A percentile compares a stretch with the other conserved stretches of the same genome.
phyloP scores from a whole-genome alignment of 1,284 basidiomycete genomes.

The Ganoderma lingzhi region DNA sequence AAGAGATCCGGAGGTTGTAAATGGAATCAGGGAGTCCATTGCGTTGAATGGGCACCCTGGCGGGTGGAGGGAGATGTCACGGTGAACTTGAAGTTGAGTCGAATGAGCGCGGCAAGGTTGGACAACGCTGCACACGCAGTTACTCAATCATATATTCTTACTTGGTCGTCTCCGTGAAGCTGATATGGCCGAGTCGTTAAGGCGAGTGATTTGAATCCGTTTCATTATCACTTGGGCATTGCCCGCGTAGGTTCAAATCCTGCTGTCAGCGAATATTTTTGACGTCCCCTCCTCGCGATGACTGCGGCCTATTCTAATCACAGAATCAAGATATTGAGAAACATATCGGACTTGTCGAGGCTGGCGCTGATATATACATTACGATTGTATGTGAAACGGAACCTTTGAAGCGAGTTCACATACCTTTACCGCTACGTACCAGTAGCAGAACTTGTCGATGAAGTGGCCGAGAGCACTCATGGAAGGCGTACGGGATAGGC shows the following conservation, averaged over 20 bases:
- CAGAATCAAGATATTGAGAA: too few species aligned
- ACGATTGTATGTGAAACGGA: too few species aligned
- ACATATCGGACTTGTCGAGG: too few species aligned
- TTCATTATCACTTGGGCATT: conserved; percentile 76
- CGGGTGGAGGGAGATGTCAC: conserved; percentile 6
- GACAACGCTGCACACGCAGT: not conserved
- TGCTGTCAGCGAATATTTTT: conserved; percentile 73
- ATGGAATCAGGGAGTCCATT: conserved; percentile 96
- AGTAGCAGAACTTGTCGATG: not conserved
- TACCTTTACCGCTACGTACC: too few species aligned
- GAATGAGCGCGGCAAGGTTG: not conserved
- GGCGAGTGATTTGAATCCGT: conserved; percentile 76
- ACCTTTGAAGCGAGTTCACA: too few species aligned
- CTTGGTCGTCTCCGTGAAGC: conserved; percentile 42
- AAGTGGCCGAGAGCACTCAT: not conserved
- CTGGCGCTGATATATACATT: too few species aligned
- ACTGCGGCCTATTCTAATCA: too few species aligned
- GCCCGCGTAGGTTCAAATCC: conserved; percentile 84
- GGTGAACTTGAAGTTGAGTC: conserved; percentile 1
- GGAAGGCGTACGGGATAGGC: not conserved
- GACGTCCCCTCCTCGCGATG: not conserved
- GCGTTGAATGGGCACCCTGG: conserved; percentile 18
- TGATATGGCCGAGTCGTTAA: conserved; percentile 87
- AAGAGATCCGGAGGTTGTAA: conserved; percentile 95
- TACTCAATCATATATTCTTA: not conserved